Percentiles rank a stretch among this genome's conserved stretches.
These are phyloP conservation scores for Salix brachista DNA, from an alignment of 345 rosid genomes.

Conservation along the genomic window DNA sequence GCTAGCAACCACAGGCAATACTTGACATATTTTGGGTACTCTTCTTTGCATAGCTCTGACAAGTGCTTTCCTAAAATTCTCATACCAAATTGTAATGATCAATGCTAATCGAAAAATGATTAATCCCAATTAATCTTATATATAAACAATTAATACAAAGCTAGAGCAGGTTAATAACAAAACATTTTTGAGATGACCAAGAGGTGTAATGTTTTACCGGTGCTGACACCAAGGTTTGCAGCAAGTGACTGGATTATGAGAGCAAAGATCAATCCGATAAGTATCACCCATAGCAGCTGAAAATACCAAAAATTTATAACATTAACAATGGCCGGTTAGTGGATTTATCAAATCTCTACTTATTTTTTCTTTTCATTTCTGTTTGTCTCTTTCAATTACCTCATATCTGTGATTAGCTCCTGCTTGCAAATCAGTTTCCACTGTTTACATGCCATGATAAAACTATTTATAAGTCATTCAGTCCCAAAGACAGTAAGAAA, in stretches of 20 bases:
- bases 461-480: background rate
- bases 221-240: conserved; percentile 70
- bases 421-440: conserved; percentile 76
- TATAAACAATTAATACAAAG: background rate
- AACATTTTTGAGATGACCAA: background rate
- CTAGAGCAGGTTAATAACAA: background rate
- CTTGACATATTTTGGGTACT: conserved; percentile 51
- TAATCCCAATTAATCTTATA: background rate
- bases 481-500: background rate
- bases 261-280: conserved; percentile 55
- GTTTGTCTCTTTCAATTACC: conserved; percentile 23
- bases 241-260: conserved; percentile 67
- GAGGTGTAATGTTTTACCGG: conserved; percentile 31
- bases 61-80: conserved; percentile 51
- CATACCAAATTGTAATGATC: background rate
- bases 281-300: conserved; percentile 63
- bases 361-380: background rate
- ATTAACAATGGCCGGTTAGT: background rate
- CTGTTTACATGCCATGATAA: conserved; percentile 20
- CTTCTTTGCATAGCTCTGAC: conserved; percentile 61
- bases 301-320: background rate
- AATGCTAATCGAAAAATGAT: background rate
- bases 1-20: conserved; percentile 64
- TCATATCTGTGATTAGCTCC: conserved; percentile 54
- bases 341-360: background rate